Evolutionary conservation across 768 basidiomycete genomes (phyloP).

Genomic region (Candolleomyces efflorescens): DNA sequence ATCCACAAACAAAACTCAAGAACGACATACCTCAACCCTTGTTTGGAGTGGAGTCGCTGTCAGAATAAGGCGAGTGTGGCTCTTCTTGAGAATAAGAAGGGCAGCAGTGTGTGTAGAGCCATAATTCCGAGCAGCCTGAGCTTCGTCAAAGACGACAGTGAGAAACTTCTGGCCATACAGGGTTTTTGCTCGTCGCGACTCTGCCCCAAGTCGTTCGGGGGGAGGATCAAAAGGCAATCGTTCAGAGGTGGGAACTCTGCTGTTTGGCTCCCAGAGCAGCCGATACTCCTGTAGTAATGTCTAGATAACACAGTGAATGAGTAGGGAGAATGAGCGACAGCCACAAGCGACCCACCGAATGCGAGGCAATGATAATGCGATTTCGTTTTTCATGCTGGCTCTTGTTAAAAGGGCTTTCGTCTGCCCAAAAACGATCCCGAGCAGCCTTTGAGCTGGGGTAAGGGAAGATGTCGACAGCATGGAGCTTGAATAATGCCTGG

Average conservation of each 20-base stretch:
- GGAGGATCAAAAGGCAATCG: not conserved
- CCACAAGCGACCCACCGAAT: conserved; percentile 23
- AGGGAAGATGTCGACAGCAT: conserved; percentile 19
- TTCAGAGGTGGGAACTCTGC: not conserved
- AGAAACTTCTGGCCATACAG: conserved; percentile 1
- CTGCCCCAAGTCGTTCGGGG: not conserved
- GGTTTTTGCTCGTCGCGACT: not conserved
- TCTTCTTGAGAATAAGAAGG: not conserved
- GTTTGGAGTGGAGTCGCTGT: conserved; percentile 29
- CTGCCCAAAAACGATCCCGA: conserved; percentile 15
- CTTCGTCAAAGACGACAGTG: conserved; percentile 2
- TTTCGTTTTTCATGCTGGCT: conserved; percentile 10
- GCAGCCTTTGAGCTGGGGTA: conserved; percentile 12
- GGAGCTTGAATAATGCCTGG: conserved; percentile 6
- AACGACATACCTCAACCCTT: conserved; percentile 13
- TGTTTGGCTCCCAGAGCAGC: not conserved
- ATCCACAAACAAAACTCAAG: not conserved
- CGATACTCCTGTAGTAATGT: not conserved
- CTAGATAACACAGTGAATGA: not conserved
- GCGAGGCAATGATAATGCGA: conserved; percentile 15
- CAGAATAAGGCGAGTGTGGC: conserved; percentile 11
- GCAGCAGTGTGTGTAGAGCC: not conserved
- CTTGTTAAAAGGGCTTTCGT: conserved; percentile 4
- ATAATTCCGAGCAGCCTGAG: not conserved
- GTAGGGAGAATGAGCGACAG: not conserved